Conservation (phyloP, 1,284 basidiomycete genomes). For the Trametes pubescens region DNA sequence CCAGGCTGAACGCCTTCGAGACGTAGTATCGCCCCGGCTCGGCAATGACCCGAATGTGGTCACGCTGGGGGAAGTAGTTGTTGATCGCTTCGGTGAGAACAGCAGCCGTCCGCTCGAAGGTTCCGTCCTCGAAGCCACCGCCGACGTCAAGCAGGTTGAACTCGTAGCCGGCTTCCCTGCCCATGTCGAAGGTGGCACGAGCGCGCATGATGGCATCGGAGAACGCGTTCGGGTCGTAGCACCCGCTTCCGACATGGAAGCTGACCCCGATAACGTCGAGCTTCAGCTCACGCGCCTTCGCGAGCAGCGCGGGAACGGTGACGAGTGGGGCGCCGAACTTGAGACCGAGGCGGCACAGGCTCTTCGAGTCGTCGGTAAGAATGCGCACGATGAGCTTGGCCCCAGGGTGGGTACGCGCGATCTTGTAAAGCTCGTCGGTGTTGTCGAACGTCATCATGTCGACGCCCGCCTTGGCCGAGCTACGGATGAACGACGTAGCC, state of each 20-base stretch:
- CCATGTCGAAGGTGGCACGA: slow-evolving; percentile 90
- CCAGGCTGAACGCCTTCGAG: slow-evolving; percentile 91
- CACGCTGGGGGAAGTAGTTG: slow-evolving; percentile 85
- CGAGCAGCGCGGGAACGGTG: slow-evolving; percentile 82
- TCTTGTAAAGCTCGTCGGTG: slow-evolving; percentile 96
- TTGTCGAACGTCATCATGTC: slow-evolving; percentile 99
- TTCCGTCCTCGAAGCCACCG: slow-evolving; percentile 93
- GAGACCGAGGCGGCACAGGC: slow-evolving; percentile 91
- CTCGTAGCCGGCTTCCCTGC: slow-evolving; percentile 79
- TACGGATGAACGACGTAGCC: slow-evolving; percentile 91
- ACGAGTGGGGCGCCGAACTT: slow-evolving; percentile 96
- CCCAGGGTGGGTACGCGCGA: slow-evolving; percentile 82
- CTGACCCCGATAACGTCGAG: slow-evolving; percentile 94
- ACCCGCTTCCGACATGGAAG: slow-evolving; percentile 98
- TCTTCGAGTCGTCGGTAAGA: slow-evolving; percentile 96
- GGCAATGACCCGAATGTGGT: slow-evolving; percentile 86
- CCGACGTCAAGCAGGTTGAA: slow-evolving; percentile 93
- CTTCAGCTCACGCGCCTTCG: slow-evolving; percentile 81
- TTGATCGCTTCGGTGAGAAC: slow-evolving; percentile 81
- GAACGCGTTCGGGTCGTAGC: slow-evolving; percentile 92
- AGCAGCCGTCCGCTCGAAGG: slow-evolving; percentile 85
- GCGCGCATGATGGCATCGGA: slow-evolving; percentile 91
- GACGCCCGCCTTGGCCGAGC: slow-evolving; percentile 82
- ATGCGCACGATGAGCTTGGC: slow-evolving; percentile 95
- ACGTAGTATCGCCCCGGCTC: slow-evolving; percentile 98